Base-by-base conservation (phyloP, 768 basidiomycete species). In the Lactarius hatsudake region DNA sequence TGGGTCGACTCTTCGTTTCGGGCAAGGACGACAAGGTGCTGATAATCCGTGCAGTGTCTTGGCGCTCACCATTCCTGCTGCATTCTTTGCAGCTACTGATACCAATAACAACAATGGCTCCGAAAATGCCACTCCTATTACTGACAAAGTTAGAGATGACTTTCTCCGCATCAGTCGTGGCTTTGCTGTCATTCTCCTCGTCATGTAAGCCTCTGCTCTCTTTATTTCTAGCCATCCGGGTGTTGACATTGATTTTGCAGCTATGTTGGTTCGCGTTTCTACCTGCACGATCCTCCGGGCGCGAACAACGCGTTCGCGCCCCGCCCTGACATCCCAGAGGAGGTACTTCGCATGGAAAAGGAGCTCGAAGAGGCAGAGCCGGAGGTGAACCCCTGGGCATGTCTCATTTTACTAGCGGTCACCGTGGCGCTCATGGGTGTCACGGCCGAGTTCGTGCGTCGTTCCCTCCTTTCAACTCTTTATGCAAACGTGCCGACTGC, bases 261-360 rank as follows among this genome's bases (percentile, higher is more conserved):
- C 17, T 91, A 92, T 71, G 73, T 90, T 43, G 80, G 77, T 65
- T 90, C 89, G 15, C 84, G 89, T 13, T 79, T 91, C 32, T 92
- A 84, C 76, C 75, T 90, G 45, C 86, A 88, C 75, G 83, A 90
- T 71, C 89, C 89, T 3, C 89, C 89, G 0, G 88, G 88, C 7
- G 80, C 85, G 1, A 80, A 81, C 32, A 81, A 84, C 64, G 78
- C 77, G 26, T 76, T 84, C 20, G 71, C 72, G 13, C 73, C 78
- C 5, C 77, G 78, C 38, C 78, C 81, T 3, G 76, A 81, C 54
- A 83, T 84, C 5, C 78, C 78, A 0, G 62, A 54, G 12, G 76
- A 67, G 20, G 34, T 73, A n/a, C 67, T 73, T 7, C 48, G 65
- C 42, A 69, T 71, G 53, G 83, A 85, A 23, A 73, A 74, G 36